These are phyloP conservation scores for Dictyophora rubrovolvata DNA, from an alignment of 768 basidiomycete genomes.

Conservation along the genomic window DNA sequence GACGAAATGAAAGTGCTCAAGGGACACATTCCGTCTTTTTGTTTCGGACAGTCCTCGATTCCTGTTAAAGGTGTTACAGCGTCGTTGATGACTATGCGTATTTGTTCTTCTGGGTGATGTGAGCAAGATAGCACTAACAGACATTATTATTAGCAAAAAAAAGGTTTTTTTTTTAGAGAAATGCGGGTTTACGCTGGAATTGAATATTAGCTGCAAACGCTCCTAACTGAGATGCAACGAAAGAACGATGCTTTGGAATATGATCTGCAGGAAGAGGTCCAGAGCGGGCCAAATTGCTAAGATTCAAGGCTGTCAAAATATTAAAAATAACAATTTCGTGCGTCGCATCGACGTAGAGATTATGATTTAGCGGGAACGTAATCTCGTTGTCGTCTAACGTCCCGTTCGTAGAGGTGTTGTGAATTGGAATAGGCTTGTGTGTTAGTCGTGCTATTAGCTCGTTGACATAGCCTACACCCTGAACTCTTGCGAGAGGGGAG, in stretches of 20 bases:
- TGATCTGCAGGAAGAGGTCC: constrained; percentile 23
- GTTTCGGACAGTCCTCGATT: constrained; percentile 22
- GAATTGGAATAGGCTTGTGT: constrained; percentile 53
- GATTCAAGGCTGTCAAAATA: constrained; percentile 28
- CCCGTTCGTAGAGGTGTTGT: constrained; percentile 79
- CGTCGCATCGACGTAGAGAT: constrained; percentile 26
- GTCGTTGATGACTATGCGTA: constrained; percentile 26
- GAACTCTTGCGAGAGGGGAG: constrained; percentile 64
- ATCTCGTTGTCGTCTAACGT: constrained; percentile 59
- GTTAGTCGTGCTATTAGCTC: constrained; percentile 79
- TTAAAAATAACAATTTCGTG: constrained; percentile 32
- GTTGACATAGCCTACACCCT: constrained; percentile 72
- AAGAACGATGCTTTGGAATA: constrained; percentile 16
- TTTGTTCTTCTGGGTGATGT: constrained; percentile 21
- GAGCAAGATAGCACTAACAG: constrained; percentile 21
- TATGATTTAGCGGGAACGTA: constrained; percentile 11
- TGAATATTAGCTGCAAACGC: constrained; percentile 37
- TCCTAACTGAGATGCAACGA: constrained; percentile 22
- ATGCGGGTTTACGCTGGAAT: constrained; percentile 69
- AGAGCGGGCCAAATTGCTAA: constrained; percentile 22
- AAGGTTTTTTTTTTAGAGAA: not conserved
- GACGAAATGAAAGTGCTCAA: constrained; percentile 22
- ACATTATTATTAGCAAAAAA: not conserved
- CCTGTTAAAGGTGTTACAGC: constrained; percentile 24
- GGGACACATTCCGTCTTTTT: constrained; percentile 25